Evolutionary conservation across 768 basidiomycete species (phyloP).

Genomic region (Exidia glandulosa): DNA sequence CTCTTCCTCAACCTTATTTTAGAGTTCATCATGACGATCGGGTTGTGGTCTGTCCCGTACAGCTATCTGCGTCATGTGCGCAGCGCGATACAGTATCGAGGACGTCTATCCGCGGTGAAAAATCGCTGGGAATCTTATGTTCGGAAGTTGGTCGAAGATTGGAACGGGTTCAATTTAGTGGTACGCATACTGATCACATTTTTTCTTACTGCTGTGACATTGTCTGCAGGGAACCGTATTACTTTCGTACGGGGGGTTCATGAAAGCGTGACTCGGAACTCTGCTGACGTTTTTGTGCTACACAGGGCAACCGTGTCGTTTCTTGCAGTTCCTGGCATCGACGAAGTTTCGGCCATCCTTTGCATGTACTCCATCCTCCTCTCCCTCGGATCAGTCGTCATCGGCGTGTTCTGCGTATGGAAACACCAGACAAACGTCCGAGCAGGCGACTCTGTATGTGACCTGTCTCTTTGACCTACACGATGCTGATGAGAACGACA

Average conservation of each 20-base stretch:
- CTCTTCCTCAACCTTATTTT: conserved; percentile 15
- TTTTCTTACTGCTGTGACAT: background rate
- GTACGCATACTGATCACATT: conserved; percentile 23
- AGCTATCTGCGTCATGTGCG: conserved; percentile 41
- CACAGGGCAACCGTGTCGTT: conserved; percentile 40
- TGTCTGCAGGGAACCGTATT: conserved; percentile 27
- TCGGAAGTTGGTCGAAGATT: conserved; percentile 39
- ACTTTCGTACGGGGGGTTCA: background rate
- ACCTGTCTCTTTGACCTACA: background rate
- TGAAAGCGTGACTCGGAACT: no score
- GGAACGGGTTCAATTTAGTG: conserved; percentile 45
- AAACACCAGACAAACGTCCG: conserved; percentile 38
- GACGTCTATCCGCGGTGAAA: conserved; percentile 37
- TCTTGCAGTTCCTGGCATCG: conserved; percentile 32
- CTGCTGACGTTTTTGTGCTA: background rate
- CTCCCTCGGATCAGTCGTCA: conserved; percentile 44
- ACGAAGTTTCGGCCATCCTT: conserved; percentile 16
- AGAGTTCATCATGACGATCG: conserved; percentile 27
- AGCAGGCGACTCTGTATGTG: conserved; percentile 32
- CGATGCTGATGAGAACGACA: conserved; percentile 9
- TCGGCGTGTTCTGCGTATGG: conserved; percentile 48
- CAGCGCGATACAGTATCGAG: conserved; percentile 36
- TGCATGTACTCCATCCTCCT: conserved; percentile 37
- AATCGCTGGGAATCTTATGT: conserved; percentile 40
- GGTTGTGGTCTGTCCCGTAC: conserved; percentile 44